Evolutionary conservation across 1,284 basidiomycete species (phyloP), one percentile per base, ranked within the genome.

Genomic region (Puccinia polysora): DNA sequence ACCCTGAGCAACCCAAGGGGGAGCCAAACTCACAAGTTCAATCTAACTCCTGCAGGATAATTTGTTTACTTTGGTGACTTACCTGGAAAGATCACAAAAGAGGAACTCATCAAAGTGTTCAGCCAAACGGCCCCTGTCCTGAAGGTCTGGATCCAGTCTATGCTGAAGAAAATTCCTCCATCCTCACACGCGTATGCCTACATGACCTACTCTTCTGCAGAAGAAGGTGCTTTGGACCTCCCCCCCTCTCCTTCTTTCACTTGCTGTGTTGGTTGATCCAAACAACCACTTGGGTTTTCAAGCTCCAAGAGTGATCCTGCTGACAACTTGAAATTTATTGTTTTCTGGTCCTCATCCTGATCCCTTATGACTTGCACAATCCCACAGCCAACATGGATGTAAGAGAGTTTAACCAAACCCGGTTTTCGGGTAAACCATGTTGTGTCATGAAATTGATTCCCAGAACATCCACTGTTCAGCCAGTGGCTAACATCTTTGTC

Each of bases 131-230:
- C 23, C n/a, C 53, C 20, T 28, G 53, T 56, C 18, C 6, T 18
- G 25, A 56, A 30, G 10, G 53, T 56, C n/a, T 56, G 23, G 25
- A 32, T 56, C 0, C 23, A 32, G n/a, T 23, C 28, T 12, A 50
- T 28, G 20, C 49, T 23, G 10, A 50, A 50, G 28, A n/a, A n/a
- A n/a, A n/a, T n/a, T n/a, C n/a, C n/a, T n/a, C n/a, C n/a, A n/a
- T 28, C 49, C 28, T n/a, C n/a, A n/a, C 53, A 30, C 30, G 53
- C 23, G 25, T 56, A 56, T 56, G 53, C 23, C n/a, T 56, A 56
- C 53, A 30, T 56, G 23, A n/a, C n/a, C n/a, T n/a, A n/a, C n/a
- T n/a, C n/a, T n/a, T n/a, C n/a, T n/a, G n/a, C n/a, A n/a, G n/a
- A n/a, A n/a, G n/a, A n/a, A n/a, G n/a, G n/a, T n/a, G n/a, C n/a